Percentiles rank a stretch among this genome's conserved stretches.
These are phyloP conservation scores for Backusella psychrophila DNA, from an alignment of 192 early-diverging fungal genomes.

Conservation along the genomic window DNA sequence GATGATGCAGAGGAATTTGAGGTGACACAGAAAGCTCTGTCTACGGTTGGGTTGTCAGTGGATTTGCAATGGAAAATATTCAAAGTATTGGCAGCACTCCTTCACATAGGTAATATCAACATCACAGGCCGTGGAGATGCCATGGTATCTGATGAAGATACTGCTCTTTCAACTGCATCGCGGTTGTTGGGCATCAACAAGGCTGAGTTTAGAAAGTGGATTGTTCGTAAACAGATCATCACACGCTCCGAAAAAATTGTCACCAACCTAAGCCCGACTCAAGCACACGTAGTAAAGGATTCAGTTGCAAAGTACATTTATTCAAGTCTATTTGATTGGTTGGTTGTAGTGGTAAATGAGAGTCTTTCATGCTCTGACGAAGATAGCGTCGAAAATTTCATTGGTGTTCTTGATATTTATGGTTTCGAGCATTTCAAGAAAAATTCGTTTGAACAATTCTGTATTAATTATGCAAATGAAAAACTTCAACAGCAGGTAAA, in stretches of 20 bases:
- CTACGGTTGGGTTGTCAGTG: conserved; percentile 83
- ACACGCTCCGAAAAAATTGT: conserved; percentile 94
- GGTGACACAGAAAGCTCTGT: conserved; percentile 80
- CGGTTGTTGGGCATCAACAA: conserved; percentile 75
- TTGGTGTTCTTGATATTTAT: conserved; percentile 99
- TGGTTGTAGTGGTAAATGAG: conserved; percentile 86
- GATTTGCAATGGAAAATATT: conserved; percentile 87
- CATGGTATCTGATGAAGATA: conserved; percentile 73
- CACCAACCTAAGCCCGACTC: conserved; percentile 68
- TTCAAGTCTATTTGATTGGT: conserved; percentile 93
- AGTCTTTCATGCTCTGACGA: conserved; percentile 63
- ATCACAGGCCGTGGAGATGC: conserved; percentile 73
- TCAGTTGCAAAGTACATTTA: conserved; percentile 98
- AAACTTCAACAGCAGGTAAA: conserved; percentile 88
- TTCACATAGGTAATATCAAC: conserved; percentile 97
- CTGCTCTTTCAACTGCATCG: conserved; percentile 63
- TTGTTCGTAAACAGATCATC: conserved; percentile 92
- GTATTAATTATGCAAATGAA: conserved; percentile 97
- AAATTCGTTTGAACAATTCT: conserved; percentile 99
- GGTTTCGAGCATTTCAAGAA: conserved; percentile 99
- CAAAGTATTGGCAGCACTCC: conserved; percentile 84
- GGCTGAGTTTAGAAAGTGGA: conserved; percentile 91
- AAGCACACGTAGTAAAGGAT: conserved; percentile 82
- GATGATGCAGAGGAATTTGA: conserved; percentile 94
- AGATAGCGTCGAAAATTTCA: conserved; percentile 60